Percentiles rank a stretch among this genome's conserved stretches.
Evolutionary conservation across 805 yeast species (phyloP).

Genomic region (Hanseniaspora taiwanica): DNA sequence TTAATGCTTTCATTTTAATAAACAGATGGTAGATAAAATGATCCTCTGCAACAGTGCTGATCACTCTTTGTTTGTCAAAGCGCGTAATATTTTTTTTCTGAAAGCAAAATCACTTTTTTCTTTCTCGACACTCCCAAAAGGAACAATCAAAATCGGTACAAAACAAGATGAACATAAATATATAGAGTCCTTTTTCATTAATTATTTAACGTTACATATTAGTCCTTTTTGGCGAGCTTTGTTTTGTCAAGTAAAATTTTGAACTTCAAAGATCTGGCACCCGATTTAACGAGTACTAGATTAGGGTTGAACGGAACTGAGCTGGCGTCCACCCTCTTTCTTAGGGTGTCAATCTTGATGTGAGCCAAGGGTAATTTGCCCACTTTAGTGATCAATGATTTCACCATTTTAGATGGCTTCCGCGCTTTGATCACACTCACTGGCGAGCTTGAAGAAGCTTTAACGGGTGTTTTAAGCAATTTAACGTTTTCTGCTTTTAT

Average conservation of each 20-base stretch:
- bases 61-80: too few species aligned
- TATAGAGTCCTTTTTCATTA: too few species aligned
- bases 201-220: not conserved
- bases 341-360: conserved; percentile 2
- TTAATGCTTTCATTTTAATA: too few species aligned
- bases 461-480: not conserved
- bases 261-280: conserved; percentile 17
- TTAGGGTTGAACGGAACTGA: conserved; percentile 28
- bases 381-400: conserved; percentile 1
- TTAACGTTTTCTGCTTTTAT: not conserved
- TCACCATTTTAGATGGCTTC: not conserved
- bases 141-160: too few species aligned
- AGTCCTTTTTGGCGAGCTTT: not conserved
- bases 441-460: not conserved
- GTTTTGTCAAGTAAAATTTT: conserved; percentile 12
- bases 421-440: not conserved
- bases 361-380: conserved; percentile 4
- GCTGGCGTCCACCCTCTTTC: conserved; percentile 19
- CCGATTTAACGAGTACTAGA: conserved; percentile 18
- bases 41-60: too few species aligned
- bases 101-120: too few species aligned
- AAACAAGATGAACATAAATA: too few species aligned
- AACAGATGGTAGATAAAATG: too few species aligned
- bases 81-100: too few species aligned
- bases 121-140: too few species aligned